Conservation (phyloP, 106 monocot genomes). For the Platanthera zijinensis region DNA sequence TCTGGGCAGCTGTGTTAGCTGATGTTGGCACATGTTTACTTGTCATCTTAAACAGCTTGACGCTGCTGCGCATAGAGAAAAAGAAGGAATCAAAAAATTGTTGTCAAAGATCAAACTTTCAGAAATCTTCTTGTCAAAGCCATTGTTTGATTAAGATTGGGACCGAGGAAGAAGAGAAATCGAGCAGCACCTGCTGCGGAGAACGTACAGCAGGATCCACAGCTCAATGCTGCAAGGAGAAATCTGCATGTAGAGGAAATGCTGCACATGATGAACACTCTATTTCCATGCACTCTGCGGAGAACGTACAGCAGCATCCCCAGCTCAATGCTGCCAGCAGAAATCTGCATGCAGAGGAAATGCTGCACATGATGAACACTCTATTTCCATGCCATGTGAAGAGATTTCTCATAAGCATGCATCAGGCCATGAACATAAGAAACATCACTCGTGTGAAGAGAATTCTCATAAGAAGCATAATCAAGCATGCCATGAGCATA, state of each 20-base stretch:
- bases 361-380: slow-evolving; percentile 2
- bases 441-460: not conserved
- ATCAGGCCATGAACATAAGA: slow-evolving; percentile 8
- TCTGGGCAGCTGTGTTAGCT: slow-evolving; percentile 93
- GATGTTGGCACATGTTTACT: slow-evolving; percentile 89
- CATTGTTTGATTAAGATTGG: slow-evolving; percentile 6
- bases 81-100: slow-evolving; percentile 26
- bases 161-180: not conserved
- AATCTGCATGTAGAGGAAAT: not conserved
- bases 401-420: not conserved
- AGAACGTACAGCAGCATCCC: not conserved
- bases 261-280: slow-evolving; percentile 2
- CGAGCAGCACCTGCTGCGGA: not conserved
- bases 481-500: not conserved
- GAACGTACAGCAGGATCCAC: not conserved
- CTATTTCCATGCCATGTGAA: slow-evolving; percentile 1
- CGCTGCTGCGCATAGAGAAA: slow-evolving; percentile 20
- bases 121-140: not conserved
- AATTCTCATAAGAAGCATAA: not conserved
- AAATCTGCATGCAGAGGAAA: not conserved
- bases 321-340: slow-evolving; percentile 11
- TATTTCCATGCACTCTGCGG: not conserved
- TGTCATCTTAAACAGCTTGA: slow-evolving; percentile 85
- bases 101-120: slow-evolving; percentile 20
- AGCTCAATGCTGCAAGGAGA: slow-evolving; percentile 12